Evolutionary conservation across 2,329 filamentous ascomycete genomes (phyloP).

Genomic region (Fonsecaea pedrosoi): DNA sequence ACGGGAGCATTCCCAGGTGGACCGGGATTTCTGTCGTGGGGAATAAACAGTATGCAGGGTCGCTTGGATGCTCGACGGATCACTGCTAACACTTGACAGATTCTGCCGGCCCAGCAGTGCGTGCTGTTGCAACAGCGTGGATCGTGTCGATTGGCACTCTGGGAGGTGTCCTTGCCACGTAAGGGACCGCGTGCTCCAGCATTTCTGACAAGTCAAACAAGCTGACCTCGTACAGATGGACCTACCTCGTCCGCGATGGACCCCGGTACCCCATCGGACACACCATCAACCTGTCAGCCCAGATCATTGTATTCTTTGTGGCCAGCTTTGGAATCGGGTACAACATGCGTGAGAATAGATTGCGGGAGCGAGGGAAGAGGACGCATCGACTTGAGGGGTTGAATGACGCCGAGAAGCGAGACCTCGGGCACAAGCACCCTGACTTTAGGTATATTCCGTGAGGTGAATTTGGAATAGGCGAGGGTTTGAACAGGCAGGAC

Average conservation of each 20-base stretch:
- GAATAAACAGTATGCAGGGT: constrained; percentile 71
- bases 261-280: constrained; percentile 61
- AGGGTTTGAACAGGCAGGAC: background rate
- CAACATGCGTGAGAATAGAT: constrained; percentile 44
- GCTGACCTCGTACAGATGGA: constrained; percentile 30
- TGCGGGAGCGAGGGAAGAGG: constrained; percentile 40
- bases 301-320: constrained; percentile 31
- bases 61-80: background rate
- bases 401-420: constrained; percentile 39
- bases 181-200: constrained; percentile 61
- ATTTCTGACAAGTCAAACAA: constrained; percentile 30
- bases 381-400: constrained; percentile 47
- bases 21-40: constrained; percentile 86
- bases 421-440: constrained; percentile 46
- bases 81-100: constrained; percentile 20
- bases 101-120: constrained; percentile 67
- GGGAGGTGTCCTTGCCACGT: constrained; percentile 79
- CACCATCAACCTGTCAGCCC: constrained; percentile 55
- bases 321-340: constrained; percentile 34
- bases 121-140: constrained; percentile 75
- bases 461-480: background rate
- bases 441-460: constrained; percentile 32
- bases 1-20: constrained; percentile 85
- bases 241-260: constrained; percentile 47
- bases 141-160: constrained; percentile 80